phyloP scores from a whole-genome alignment of 2,329 filamentous ascomycete genomes.

The Xylariaceae sp. region DNA sequence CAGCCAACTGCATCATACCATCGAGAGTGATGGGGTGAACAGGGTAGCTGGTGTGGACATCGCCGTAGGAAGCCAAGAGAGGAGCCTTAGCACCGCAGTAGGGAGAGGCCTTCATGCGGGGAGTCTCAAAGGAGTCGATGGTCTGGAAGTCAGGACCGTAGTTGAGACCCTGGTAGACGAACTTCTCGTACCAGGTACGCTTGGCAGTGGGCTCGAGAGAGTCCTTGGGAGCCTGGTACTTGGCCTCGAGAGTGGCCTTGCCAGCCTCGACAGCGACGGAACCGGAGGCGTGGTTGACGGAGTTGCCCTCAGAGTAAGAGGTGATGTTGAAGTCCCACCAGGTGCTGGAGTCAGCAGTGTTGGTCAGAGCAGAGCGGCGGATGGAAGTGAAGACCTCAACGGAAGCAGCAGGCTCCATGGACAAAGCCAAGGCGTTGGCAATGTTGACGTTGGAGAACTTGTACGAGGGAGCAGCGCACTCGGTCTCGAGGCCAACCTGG shows the following conservation, averaged over 20 bases:
- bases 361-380: constrained; percentile 1
- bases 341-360: not conserved
- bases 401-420: not conserved
- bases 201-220: constrained; percentile 9
- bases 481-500: not conserved
- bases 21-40: constrained; percentile 10
- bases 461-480: not conserved
- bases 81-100: constrained; percentile 5
- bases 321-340: constrained; percentile 16
- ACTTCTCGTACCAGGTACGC: constrained; percentile 16
- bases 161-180: constrained; percentile 13
- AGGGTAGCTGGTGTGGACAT: not conserved
- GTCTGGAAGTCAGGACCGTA: constrained; percentile 14
- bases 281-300: constrained; percentile 7
- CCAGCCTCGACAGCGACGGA: constrained; percentile 1
- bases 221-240: constrained; percentile 2
- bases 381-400: constrained; percentile 9
- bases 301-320: not conserved
- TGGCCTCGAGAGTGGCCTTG: not conserved
- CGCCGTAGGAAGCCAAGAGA: constrained; percentile 1
- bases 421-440: constrained; percentile 4
- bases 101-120: not conserved
- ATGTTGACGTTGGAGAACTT: constrained; percentile 5
- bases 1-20: constrained; percentile 2
- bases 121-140: constrained; percentile 7